These are phyloP conservation scores for Leonotis leonurus DNA, from an alignment of 257 asterid genomes.

Conservation along the genomic window DNA sequence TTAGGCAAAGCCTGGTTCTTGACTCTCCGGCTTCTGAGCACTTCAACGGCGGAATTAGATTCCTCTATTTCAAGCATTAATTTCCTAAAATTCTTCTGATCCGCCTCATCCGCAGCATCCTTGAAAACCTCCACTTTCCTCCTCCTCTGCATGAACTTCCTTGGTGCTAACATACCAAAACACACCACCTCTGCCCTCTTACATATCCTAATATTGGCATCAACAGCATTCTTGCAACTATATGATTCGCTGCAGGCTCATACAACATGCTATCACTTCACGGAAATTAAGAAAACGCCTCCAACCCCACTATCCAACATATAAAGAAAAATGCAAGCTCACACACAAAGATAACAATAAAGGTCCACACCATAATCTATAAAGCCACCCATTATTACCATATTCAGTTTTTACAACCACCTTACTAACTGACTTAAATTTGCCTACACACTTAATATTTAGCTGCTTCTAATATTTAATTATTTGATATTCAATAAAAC, in stretches of 20 bases:
- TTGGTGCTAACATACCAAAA: constrained; percentile 79
- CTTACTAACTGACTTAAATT: constrained; percentile 4
- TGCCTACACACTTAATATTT: not conserved
- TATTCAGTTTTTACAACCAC: not conserved
- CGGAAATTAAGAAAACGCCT: not conserved
- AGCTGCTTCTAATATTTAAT: not conserved
- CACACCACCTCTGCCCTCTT: constrained; percentile 67
- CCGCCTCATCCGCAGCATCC: constrained; percentile 67
- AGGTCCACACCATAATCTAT: not conserved
- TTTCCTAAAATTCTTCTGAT: constrained; percentile 85
- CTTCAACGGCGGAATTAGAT: constrained; percentile 61
- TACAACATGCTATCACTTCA: not conserved
- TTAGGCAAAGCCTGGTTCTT: constrained; percentile 70
- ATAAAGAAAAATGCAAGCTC: too few species aligned
- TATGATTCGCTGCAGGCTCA: constrained; percentile 45
- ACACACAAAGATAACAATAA: not conserved
- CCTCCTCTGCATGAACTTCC: constrained; percentile 92
- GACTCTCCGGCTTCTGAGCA: constrained; percentile 56
- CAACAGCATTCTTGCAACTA: constrained; percentile 31
- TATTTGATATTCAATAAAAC: not conserved
- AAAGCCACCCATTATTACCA: not conserved
- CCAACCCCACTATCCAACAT: too few species aligned
- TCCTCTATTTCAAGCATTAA: constrained; percentile 88
- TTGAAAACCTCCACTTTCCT: constrained; percentile 73
- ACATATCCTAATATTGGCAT: constrained; percentile 36